A percentile compares a stretch with the other conserved stretches of the same genome.
Evolutionary conservation across 352 stramenopile species (phyloP).

Genomic region (Globisporangium heterothallicum): DNA sequence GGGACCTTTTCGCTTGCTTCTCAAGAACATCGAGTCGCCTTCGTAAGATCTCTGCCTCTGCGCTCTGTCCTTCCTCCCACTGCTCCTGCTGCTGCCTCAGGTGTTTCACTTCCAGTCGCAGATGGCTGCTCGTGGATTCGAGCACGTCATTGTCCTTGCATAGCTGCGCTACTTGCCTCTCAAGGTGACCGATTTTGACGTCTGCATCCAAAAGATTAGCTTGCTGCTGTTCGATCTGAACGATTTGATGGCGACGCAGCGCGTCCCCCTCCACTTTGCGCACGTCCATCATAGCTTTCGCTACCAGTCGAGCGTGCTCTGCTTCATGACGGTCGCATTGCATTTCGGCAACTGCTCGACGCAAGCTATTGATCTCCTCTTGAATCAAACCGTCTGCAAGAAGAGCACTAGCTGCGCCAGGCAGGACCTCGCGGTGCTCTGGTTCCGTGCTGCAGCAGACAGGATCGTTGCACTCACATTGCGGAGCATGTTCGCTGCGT

Average conservation of each 20-base stretch:
- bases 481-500: neutral
- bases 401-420: neutral
- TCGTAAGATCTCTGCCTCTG: slow-evolving; percentile 56
- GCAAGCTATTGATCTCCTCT: slow-evolving; percentile 41
- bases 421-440: neutral
- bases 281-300: slow-evolving; percentile 17
- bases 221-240: slow-evolving; percentile 29
- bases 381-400: slow-evolving; percentile 37
- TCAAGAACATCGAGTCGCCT: slow-evolving; percentile 24
- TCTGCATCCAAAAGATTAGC: slow-evolving; percentile 21
- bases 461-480: neutral
- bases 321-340: slow-evolving; percentile 27
- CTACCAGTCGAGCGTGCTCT: slow-evolving; percentile 23
- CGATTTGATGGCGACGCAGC: slow-evolving; percentile 23
- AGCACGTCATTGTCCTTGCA: slow-evolving; percentile 16
- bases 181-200: slow-evolving; percentile 11
- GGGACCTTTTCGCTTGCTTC: slow-evolving; percentile 19
- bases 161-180: slow-evolving; percentile 19
- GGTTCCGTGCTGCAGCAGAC: neutral
- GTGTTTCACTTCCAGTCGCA: slow-evolving; percentile 19
- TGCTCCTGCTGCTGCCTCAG: slow-evolving; percentile 15
- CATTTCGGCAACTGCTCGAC: slow-evolving; percentile 32
- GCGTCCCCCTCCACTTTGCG: slow-evolving; percentile 6
- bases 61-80: slow-evolving; percentile 22
- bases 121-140: neutral